Evolutionary conservation across 345 rosid genomes (phyloP).

Genomic region (Eucalyptus tenuipes): DNA sequence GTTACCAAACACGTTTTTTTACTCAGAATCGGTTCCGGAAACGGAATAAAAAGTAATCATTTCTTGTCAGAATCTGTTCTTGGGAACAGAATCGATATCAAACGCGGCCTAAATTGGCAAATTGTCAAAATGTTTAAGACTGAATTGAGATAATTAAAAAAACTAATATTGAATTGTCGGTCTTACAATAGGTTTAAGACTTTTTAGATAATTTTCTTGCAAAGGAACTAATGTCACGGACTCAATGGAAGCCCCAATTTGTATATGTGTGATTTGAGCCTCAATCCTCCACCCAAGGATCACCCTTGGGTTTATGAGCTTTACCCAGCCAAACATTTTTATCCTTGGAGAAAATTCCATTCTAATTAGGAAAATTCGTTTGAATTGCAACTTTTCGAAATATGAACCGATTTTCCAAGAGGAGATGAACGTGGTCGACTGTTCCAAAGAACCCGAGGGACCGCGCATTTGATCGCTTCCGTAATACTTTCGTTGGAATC

Average conservation of each 20-base stretch:
- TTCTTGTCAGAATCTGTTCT: too few species aligned
- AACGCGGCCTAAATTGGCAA: too few species aligned
- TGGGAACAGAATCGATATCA: too few species aligned
- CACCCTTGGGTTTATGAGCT: background rate
- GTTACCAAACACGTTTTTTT: too few species aligned
- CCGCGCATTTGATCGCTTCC: too few species aligned
- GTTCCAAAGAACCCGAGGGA: background rate
- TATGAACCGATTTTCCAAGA: background rate
- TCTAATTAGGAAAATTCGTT: background rate
- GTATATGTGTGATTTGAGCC: background rate
- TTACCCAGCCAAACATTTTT: background rate
- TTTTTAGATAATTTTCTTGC: too few species aligned
- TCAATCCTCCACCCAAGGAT: background rate
- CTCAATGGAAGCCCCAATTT: background rate
- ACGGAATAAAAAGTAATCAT: too few species aligned
- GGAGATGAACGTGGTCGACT: background rate
- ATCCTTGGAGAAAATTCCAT: background rate
- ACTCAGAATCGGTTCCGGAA: too few species aligned
- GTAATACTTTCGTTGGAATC: too few species aligned
- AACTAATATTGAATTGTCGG: rapidly evolving
- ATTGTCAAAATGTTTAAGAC: too few species aligned
- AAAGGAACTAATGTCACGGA: background rate
- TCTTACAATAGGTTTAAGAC: too few species aligned
- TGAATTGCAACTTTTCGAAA: background rate
- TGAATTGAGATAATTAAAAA: too few species aligned